These are phyloP conservation scores for Aspergillus nomiae DNA, from an alignment of 2,329 filamentous ascomycete species.

Conservation along the genomic window DNA sequence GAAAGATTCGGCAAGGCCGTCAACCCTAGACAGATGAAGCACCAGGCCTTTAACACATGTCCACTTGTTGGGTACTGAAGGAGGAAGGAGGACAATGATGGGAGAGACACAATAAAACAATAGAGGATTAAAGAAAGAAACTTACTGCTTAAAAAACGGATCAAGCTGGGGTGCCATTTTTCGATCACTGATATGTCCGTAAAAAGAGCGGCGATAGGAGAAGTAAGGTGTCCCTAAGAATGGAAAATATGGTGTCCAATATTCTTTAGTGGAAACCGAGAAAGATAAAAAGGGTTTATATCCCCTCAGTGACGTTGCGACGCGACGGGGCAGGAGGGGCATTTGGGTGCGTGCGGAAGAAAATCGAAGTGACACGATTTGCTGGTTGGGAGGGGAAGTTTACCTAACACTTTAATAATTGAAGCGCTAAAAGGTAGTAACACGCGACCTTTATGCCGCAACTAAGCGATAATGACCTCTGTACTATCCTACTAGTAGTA, in stretches of 20 bases:
- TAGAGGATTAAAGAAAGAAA: constrained; percentile 3
- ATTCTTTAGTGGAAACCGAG: constrained; percentile 6
- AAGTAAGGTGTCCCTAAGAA: constrained; percentile 14
- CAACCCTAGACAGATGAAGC: constrained; percentile 55
- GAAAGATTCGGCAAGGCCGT: constrained; percentile 75
- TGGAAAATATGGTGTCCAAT: constrained; percentile 7
- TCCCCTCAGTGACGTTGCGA: constrained; percentile 28
- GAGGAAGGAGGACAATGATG: background rate
- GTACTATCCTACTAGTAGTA: background rate
- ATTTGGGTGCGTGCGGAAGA: constrained; percentile 25
- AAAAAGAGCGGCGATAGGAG: constrained; percentile 39
- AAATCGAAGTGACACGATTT: constrained; percentile 16
- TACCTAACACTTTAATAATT: constrained; percentile 12
- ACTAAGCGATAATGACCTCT: constrained; percentile 6
- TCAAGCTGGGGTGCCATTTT: constrained; percentile 91
- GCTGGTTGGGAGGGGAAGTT: constrained; percentile 13
- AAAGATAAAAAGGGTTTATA: constrained; percentile 13
- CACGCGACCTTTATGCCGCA: constrained; percentile 9
- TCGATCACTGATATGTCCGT: constrained; percentile 49
- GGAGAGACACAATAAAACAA: background rate
- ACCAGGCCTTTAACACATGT: constrained; percentile 8
- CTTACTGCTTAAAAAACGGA: constrained; percentile 80
- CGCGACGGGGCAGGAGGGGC: constrained; percentile 38
- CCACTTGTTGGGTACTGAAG: background rate
- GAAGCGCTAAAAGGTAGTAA: background rate